These are phyloP conservation scores for Pyrenophora graminea DNA, from an alignment of 2,329 filamentous ascomycete genomes.

Conservation along the genomic window DNA sequence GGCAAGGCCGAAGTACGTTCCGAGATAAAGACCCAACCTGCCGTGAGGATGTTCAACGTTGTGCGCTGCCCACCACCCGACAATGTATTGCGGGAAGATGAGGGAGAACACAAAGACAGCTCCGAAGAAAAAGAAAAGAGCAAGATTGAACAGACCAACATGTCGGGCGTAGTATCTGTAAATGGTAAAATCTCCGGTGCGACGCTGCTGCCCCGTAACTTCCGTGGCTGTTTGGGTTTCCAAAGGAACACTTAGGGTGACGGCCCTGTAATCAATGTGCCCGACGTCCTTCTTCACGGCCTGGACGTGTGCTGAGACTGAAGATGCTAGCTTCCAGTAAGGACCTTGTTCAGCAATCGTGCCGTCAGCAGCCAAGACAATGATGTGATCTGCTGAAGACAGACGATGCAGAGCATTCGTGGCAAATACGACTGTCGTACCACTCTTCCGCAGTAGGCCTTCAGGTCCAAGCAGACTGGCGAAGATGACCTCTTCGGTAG, in stretches of 20 bases:
- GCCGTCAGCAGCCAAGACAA: slow-evolving; percentile 43
- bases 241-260: slow-evolving; percentile 2
- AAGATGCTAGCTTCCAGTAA: slow-evolving; percentile 28
- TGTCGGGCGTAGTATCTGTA: slow-evolving; percentile 21
- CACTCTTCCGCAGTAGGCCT: slow-evolving; percentile 47
- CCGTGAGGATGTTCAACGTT: slow-evolving; percentile 44
- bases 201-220: background rate
- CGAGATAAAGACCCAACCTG: slow-evolving; percentile 32
- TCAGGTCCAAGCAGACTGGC: slow-evolving; percentile 47
- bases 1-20: slow-evolving; percentile 20
- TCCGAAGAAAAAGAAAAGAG: slow-evolving; percentile 16
- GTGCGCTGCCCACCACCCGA: slow-evolving; percentile 52
- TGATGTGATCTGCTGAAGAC: slow-evolving; percentile 46
- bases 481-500: slow-evolving; percentile 53
- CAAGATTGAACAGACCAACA: background rate
- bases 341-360: slow-evolving; percentile 44
- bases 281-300: slow-evolving; percentile 3
- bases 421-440: slow-evolving; percentile 22
- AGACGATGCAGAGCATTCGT: slow-evolving; percentile 27
- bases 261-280: slow-evolving; percentile 5
- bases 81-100: slow-evolving; percentile 8
- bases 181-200: slow-evolving; percentile 21
- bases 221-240: slow-evolving; percentile 4
- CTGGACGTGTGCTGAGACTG: background rate
- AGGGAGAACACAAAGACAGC: slow-evolving; percentile 22